Base-by-base conservation (phyloP, 192 early-diverging fungal genomes). In the Phycomyces blakesleeanus region DNA sequence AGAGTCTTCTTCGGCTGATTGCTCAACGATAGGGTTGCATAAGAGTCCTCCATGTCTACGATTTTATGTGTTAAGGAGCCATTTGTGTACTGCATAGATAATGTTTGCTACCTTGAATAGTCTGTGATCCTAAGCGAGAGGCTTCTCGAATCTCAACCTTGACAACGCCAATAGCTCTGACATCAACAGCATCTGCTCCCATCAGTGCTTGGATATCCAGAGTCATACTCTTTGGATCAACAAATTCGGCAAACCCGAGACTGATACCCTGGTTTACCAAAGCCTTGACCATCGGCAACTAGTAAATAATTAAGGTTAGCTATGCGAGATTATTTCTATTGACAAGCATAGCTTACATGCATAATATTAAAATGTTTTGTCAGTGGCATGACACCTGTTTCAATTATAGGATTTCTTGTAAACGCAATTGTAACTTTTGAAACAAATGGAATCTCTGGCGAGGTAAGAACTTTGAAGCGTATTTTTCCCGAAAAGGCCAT, bases 281-380 rank as follows among this genome's bases (percentile, higher is more conserved):
- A 0, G 50, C 37, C 21, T 70, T 70, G 0, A 70, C 52, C 56
- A 64, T 44, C 2, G 68, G 68, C 7, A 70, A 27, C 61, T 63
- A 38, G 7, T 7, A 47, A 18, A 47, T n/a, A n/a, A n/a, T n/a
- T n/a, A n/a, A n/a, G n/a, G n/a, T n/a, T n/a, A n/a, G n/a, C n/a
- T n/a, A n/a, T n/a, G n/a, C n/a, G n/a, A n/a, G n/a, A n/a, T n/a
- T n/a, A n/a, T n/a, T n/a, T n/a, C n/a, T n/a, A n/a, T n/a, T n/a
- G n/a, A n/a, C n/a, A n/a, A n/a, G n/a, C n/a, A n/a, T n/a, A n/a
- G n/a, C 37, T 63, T 63, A 63, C 61, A 51, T 63, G 55, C 68
- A 70, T 70, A 42, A 70, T 70, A 49, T 70, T 70, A 21, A 70
- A 40, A 47, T 64, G 68, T 29, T 70, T 63, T 16, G 61, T 58